phyloP scores from a whole-genome alignment of 768 basidiomycete species.

The Suillus alpinus region DNA sequence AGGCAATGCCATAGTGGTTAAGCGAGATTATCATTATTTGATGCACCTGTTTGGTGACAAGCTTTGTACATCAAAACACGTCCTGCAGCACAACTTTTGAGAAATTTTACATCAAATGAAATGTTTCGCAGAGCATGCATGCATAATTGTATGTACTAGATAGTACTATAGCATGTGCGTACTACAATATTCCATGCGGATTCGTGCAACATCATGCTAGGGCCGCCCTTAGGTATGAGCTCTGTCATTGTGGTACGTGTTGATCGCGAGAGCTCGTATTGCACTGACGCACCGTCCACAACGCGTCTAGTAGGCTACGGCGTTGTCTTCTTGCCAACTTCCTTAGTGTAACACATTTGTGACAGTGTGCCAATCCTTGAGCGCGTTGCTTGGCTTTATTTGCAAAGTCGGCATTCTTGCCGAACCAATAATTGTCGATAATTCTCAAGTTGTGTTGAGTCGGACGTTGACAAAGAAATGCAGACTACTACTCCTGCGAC shows the following conservation, averaged over 20 bases:
- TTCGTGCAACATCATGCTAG: too few species aligned
- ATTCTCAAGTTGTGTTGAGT: background rate
- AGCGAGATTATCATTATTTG: conserved; percentile 15
- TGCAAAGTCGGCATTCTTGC: background rate
- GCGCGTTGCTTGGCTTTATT: background rate
- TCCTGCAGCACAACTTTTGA: background rate
- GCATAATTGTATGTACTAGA: too few species aligned
- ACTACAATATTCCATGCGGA: background rate
- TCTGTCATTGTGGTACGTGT: too few species aligned
- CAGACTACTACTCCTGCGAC: background rate
- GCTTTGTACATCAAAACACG: conserved; percentile 24
- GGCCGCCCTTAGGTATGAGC: too few species aligned
- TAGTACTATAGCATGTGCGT: background rate
- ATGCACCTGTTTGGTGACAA: conserved; percentile 18
- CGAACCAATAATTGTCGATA: background rate
- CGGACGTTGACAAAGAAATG: conserved; percentile 1
- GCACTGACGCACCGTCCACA: background rate
- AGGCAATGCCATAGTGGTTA: conserved; percentile 17
- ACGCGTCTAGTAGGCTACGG: background rate
- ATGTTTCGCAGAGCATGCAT: background rate
- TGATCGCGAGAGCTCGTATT: background rate
- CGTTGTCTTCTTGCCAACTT: background rate
- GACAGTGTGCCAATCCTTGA: background rate
- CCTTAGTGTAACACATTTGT: background rate
- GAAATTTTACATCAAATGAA: background rate